Conservation (phyloP, 2,329 filamentous ascomycete species). For the Cladosporium sp. region DNA sequence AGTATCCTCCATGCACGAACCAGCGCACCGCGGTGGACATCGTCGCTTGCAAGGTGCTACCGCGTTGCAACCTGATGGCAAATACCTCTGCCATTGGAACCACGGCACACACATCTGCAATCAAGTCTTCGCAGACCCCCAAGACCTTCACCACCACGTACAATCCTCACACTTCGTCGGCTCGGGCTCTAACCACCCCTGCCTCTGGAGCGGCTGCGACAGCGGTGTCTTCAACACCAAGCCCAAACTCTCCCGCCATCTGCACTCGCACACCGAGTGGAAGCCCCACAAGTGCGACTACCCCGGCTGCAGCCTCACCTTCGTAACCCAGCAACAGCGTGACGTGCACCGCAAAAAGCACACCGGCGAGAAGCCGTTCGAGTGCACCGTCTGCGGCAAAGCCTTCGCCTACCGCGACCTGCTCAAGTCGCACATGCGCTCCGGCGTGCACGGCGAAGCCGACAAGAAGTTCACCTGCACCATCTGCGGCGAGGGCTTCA, state of each 20-base stretch:
- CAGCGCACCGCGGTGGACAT: slow-evolving; percentile 14
- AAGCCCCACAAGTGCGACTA: slow-evolving; percentile 53
- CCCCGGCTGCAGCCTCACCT: slow-evolving; percentile 55
- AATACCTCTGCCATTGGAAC: slow-evolving; percentile 19
- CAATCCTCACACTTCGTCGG: slow-evolving; percentile 50
- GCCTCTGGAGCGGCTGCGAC: slow-evolving; percentile 56
- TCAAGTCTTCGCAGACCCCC: slow-evolving; percentile 45
- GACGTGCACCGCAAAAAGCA: slow-evolving; percentile 68
- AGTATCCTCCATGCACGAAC: slow-evolving; percentile 15
- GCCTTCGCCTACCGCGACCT: slow-evolving; percentile 51
- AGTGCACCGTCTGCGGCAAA: slow-evolving; percentile 52
- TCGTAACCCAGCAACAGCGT: slow-evolving; percentile 68
- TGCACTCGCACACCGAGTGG: slow-evolving; percentile 64
- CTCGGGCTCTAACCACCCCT: slow-evolving; percentile 31
- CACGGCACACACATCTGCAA: slow-evolving; percentile 20
- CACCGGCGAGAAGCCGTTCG: slow-evolving; percentile 64
- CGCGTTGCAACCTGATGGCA: slow-evolving; percentile 13
- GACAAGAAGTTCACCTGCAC: slow-evolving; percentile 50
- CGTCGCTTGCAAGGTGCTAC: slow-evolving; percentile 19
- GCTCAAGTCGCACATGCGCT: slow-evolving; percentile 64
- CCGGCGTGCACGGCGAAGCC: slow-evolving; percentile 56
- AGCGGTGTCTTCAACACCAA: slow-evolving; percentile 44
- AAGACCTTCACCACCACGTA: slow-evolving; percentile 58
- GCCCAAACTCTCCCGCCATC: slow-evolving; percentile 65
- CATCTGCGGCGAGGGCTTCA: slow-evolving; percentile 37